A percentile compares a stretch with the other conserved stretches of the same genome.
Evolutionary conservation across 2,329 filamentous ascomycete species (phyloP).

Genomic region (Phymatotrichopsis omnivora): DNA sequence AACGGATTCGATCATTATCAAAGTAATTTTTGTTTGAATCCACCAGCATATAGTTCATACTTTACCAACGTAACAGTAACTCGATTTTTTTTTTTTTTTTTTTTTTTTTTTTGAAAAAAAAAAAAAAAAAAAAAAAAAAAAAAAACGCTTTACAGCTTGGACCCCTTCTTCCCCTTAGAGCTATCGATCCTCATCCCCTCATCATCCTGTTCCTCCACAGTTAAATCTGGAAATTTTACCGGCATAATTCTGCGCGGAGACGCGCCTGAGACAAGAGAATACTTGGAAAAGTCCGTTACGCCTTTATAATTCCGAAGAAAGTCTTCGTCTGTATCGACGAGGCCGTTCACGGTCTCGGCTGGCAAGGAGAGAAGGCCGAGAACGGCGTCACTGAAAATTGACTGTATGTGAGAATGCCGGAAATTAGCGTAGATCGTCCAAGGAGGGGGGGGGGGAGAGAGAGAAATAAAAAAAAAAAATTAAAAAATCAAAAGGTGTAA

Average conservation of each 20-base stretch:
- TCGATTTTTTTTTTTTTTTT: no score
- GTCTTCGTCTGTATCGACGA: constrained; percentile 67
- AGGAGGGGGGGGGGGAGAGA: no score
- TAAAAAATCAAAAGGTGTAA: background rate
- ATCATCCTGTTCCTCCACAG: constrained; percentile 67
- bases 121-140: no score
- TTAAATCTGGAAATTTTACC: constrained; percentile 53
- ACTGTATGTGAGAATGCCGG: no score
- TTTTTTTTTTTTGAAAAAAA: no score
- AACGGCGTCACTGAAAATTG: constrained; percentile 71
- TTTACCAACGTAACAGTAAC: no score
- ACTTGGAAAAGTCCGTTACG: constrained; percentile 61
- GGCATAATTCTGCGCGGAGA: constrained; percentile 71
- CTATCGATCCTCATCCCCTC: constrained; percentile 66
- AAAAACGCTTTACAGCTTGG: constrained; percentile 19
- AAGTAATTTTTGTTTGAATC: no score
- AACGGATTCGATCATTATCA: no score
- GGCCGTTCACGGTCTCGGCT: constrained; percentile 54
- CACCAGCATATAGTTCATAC: no score
- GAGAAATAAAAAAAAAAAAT: no score
- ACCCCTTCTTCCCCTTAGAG: constrained; percentile 32
- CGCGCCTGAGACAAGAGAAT: constrained; percentile 55
- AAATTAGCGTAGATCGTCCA: no score
- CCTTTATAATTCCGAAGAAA: constrained; percentile 57
- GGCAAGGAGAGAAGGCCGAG: constrained; percentile 58